These are phyloP conservation scores for Cladophialophora psammophila DNA, from an alignment of 2,329 filamentous ascomycete species.

Conservation along the genomic window DNA sequence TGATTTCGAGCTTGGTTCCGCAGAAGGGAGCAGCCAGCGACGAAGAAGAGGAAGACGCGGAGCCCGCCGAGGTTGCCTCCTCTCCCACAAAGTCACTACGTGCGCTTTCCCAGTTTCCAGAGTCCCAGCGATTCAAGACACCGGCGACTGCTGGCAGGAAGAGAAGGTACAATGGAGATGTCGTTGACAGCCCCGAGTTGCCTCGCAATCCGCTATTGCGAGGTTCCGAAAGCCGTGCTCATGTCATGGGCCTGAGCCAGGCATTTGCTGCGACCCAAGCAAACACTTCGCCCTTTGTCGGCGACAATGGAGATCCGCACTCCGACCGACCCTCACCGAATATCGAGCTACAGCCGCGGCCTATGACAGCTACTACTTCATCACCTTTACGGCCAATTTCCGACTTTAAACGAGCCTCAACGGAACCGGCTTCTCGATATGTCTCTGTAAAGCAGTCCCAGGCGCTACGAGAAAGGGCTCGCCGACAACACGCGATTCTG, in stretches of 20 bases:
- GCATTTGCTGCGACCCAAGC: conserved; percentile 58
- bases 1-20: conserved; percentile 50
- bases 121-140: conserved; percentile 55
- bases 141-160: conserved; percentile 52
- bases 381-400: conserved; percentile 51
- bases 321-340: conserved; percentile 60
- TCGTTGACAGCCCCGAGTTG: conserved; percentile 49
- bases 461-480: conserved; percentile 48
- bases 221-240: conserved; percentile 45
- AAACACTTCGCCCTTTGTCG: conserved; percentile 54
- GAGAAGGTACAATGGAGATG: conserved; percentile 43
- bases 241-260: conserved; percentile 56
- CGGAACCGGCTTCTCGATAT: conserved; percentile 53
- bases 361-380: conserved; percentile 43
- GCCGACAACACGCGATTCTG: conserved; percentile 43
- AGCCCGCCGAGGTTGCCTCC: conserved; percentile 27
- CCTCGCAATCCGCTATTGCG: conserved; percentile 52
- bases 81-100: conserved; percentile 43
- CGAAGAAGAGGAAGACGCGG: conserved; percentile 20
- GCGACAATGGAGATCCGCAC: conserved; percentile 47
- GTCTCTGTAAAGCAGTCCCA: conserved; percentile 57
- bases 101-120: conserved; percentile 53
- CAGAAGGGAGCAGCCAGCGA: conserved; percentile 17
- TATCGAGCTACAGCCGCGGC: conserved; percentile 51
- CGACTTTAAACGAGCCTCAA: conserved; percentile 47